Evolutionary conservation across 1,284 basidiomycete species (phyloP), one percentile per base, ranked within the genome.

Genomic region (Boletellus deceptivus): DNA sequence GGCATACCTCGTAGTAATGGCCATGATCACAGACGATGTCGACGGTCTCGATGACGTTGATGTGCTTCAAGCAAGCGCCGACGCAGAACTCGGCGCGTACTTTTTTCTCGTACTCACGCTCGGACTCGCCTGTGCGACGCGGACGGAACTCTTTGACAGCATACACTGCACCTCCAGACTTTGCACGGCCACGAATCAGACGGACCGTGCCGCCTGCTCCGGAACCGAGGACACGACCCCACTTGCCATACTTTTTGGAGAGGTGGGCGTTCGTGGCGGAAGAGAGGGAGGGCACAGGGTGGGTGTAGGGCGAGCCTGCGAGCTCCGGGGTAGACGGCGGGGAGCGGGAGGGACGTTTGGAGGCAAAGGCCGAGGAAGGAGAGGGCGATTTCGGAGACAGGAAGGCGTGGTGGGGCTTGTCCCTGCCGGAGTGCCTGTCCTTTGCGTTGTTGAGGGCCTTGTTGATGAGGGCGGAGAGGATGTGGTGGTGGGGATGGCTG

Each of bases 31-130:
- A 91, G 57, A 99, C 93, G 69, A 99, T 99, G 71, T 99, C 97
- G 58, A 99, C 86, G 27, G 97, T 99, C 72, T 98, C 86, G 69
- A 99, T 99, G 69, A 99, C 96, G 68, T 99, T 99, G 57, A 86
- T 78, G 70, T 99, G 96, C 72, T 94, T 92, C 65, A 97, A 76
- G 22, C 94, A 95, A 38, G 91, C 92, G 50, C 96, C 95, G 25
- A 98, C 93, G 64, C 96, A 99, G 68, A 99, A 99, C 72, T 98
- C 96, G 42, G 96, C 95, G 2, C 95, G 98, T 55, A 98, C 89
- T 75, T 99, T 98, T 77, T 98, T 95, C 82, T 98, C 92, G 70
- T 98, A 99, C 74, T 98, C 96, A 73, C 93, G 92, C 70, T 96
- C 92, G 18, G 79, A 82, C 76, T 99, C 96, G 37, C 91, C 92